Base-by-base conservation (phyloP, 805 yeast species). In the Wickerhamomyces pijperi region DNA sequence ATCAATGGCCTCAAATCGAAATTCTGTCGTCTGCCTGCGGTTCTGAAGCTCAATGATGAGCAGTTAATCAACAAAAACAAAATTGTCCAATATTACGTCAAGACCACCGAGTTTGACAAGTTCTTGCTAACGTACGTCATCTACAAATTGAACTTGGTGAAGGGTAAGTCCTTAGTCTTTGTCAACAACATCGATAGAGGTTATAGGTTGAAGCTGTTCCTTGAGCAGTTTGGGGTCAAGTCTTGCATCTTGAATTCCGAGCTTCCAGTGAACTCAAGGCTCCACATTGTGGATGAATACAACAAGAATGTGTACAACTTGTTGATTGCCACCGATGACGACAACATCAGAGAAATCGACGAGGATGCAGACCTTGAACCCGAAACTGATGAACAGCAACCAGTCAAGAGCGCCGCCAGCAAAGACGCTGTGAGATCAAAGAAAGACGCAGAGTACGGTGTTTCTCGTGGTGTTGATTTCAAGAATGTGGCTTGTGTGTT, bases 111-210 rank as follows among this genome's bases (percentile, higher is more conserved):
- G 59, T 75, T 86, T 52, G 98, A 92, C 61, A 92, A 92, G 59
- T 92, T 90, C 57, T 64, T 92, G 48, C 64, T 92, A 38, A 78
- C 92, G 34, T 92, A 90, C 56, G 96, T 92, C 35, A 87, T 92
- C 34, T 82, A 87, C 71, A 92, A 92, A 59, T 71, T 92, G 53
- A 74, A 76, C 43, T 68, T 92, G 47, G 82, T 92, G 56, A 82
- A 83, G 59, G 98, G 98, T 23, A 92, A 92, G 58, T 79, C 95
- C 2, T 63, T 92, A 34, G 65, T 88, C 7, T 92, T 92, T 65
- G 97, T 92, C 36, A 92, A 92, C 58, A 82, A 83, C 53, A 83
- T 90, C 46, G 97, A 92, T 55, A 79, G 98, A 64, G 95, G 97
- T 31, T 92, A 90, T 64, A 76, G 95, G 55, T 69, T 92, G 47